Evolutionary conservation across 257 asterid species (phyloP).

Genomic region (Solanum verrucosum): DNA sequence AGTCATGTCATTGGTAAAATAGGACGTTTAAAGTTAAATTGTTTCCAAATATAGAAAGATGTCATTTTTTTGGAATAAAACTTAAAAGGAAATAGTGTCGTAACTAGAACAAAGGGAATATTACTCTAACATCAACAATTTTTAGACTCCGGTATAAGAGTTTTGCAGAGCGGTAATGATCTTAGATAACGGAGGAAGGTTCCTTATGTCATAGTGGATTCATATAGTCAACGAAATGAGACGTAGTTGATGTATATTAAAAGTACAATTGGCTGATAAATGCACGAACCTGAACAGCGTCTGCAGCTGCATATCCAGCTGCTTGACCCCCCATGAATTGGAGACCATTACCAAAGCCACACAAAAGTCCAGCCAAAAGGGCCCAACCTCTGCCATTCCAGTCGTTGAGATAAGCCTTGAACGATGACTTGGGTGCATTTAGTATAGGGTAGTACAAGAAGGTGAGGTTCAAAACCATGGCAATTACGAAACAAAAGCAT

Average conservation of each 20-base stretch:
- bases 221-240: neutral
- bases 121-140: neutral
- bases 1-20: neutral
- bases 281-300: slow-evolving; percentile 81
- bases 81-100: neutral
- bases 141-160: neutral
- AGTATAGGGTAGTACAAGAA: slow-evolving; percentile 67
- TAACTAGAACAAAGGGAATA: neutral
- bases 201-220: neutral
- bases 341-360: slow-evolving; percentile 94
- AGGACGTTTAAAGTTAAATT: neutral
- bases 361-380: slow-evolving; percentile 73
- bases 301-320: slow-evolving; percentile 99
- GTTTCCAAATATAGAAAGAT: neutral
- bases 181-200: neutral
- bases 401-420: slow-evolving; percentile 62
- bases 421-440: slow-evolving; percentile 60
- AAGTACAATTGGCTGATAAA: neutral
- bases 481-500: slow-evolving; percentile 58
- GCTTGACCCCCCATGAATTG: slow-evolving; percentile 99
- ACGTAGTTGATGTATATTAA: neutral
- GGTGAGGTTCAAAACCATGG: slow-evolving; percentile 52
- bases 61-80: neutral
- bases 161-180: neutral
- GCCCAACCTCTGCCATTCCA: slow-evolving; percentile 96